Percentiles rank a stretch among this genome's conserved stretches.
phyloP scores from a whole-genome alignment of 371 early-diverging fungal genomes.

The Mortierella sp. region DNA sequence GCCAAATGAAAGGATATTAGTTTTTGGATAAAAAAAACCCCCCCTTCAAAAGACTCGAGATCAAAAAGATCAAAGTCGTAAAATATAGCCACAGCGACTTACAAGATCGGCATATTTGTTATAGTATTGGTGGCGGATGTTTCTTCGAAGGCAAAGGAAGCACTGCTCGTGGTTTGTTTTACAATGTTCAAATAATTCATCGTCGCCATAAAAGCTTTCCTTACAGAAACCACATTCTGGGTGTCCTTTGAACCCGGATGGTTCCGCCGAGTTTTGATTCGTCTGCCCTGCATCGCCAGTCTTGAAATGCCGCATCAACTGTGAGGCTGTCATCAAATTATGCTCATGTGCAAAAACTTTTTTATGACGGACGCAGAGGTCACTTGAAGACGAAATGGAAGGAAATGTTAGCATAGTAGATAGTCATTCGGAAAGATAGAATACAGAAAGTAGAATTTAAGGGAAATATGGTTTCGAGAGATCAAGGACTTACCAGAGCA shows the following conservation, averaged over 20 bases:
- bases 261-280: constrained; percentile 71
- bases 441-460: background rate
- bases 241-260: constrained; percentile 90
- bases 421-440: background rate
- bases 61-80: background rate
- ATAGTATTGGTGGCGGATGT: constrained; percentile 87
- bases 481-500: constrained; percentile 77
- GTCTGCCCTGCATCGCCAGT: constrained; percentile 71
- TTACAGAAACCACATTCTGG: constrained; percentile 93
- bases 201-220: constrained; percentile 84
- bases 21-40: background rate
- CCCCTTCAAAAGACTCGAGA: too few species aligned
- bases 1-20: background rate
- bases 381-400: constrained; percentile 60
- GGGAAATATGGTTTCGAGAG: background rate
- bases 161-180: constrained; percentile 96
- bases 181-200: constrained; percentile 94
- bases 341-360: constrained; percentile 94
- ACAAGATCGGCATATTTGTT: constrained; percentile 84
- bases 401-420: background rate
- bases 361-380: constrained; percentile 89
- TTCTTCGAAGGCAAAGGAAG: constrained; percentile 82
- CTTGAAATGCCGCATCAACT: constrained; percentile 79
- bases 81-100: constrained; percentile 29
- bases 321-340: constrained; percentile 76